Conservation (phyloP, 73 alveolate genomes). For the Tetrahymena borealis region DNA sequence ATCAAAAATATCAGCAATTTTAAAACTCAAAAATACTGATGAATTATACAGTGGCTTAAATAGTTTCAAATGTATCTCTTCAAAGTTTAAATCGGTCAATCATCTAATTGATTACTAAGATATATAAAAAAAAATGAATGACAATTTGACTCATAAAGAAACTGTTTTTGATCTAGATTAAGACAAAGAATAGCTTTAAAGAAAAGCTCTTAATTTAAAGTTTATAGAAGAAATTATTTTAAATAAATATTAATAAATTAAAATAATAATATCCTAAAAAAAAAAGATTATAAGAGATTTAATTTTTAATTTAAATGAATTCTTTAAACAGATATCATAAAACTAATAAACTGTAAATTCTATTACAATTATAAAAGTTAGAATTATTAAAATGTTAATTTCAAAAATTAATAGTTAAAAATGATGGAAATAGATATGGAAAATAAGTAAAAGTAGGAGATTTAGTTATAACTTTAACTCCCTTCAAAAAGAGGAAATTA, state of each 20-base stretch:
- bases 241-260: neutral
- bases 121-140: neutral
- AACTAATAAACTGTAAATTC: neutral
- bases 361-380: neutral
- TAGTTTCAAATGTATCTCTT: neutral
- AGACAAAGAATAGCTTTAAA: neutral
- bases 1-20: neutral
- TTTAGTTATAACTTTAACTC: neutral
- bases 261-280: neutral
- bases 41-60: neutral
- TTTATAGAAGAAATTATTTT: neutral
- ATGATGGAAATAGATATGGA: neutral
- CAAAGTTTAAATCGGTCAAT: neutral
- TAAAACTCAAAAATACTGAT: neutral
- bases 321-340: neutral
- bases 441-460: neutral
- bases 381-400: neutral
- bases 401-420: neutral
- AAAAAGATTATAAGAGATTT: neutral
- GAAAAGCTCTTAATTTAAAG: neutral
- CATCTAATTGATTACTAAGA: neutral
- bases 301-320: neutral
- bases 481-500: neutral
- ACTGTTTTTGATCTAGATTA: neutral
- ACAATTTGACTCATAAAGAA: neutral